A percentile compares a stretch with the other conserved stretches of the same genome.
Evolutionary conservation across 148 eudicot species (phyloP).

Genomic region (Persicaria tinctoria): DNA sequence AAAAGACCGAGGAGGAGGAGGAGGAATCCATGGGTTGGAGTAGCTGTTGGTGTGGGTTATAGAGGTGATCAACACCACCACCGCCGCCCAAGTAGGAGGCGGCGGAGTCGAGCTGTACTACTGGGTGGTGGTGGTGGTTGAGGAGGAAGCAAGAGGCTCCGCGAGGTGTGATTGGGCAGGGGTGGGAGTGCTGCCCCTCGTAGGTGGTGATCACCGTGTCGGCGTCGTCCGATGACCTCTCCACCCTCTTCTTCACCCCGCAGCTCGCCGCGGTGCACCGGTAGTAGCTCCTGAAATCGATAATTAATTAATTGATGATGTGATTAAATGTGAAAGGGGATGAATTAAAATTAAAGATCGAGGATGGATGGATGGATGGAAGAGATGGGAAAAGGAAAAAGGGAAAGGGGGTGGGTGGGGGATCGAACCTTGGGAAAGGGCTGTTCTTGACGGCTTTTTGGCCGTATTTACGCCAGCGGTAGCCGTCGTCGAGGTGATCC

Average conservation of each 20-base stretch:
- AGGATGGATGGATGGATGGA: background rate
- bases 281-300: slow-evolving; percentile 66
- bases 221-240: slow-evolving; percentile 63
- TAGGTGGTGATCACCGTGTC: slow-evolving; percentile 71
- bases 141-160: background rate
- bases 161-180: slow-evolving; percentile 39
- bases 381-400: background rate
- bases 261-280: slow-evolving; percentile 84
- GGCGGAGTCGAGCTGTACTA: background rate
- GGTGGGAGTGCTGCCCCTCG: slow-evolving; percentile 82
- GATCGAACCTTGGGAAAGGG: slow-evolving; percentile 70
- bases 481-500: slow-evolving; percentile 94
- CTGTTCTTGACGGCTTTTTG: slow-evolving; percentile 93
- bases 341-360: background rate
- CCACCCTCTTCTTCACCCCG: slow-evolving; percentile 85
- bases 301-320: background rate
- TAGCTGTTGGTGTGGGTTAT: background rate
- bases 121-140: background rate
- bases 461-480: slow-evolving; percentile 98
- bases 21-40: background rate
- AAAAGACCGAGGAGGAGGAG: background rate
- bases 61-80: no score
- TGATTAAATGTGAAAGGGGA: background rate
- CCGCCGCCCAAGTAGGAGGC: background rate
- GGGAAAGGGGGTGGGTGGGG: background rate